Percentiles rank a stretch among this genome's conserved stretches.
phyloP scores from a whole-genome alignment of 2,329 filamentous ascomycete species.

The Tricladium varicosporioides region DNA sequence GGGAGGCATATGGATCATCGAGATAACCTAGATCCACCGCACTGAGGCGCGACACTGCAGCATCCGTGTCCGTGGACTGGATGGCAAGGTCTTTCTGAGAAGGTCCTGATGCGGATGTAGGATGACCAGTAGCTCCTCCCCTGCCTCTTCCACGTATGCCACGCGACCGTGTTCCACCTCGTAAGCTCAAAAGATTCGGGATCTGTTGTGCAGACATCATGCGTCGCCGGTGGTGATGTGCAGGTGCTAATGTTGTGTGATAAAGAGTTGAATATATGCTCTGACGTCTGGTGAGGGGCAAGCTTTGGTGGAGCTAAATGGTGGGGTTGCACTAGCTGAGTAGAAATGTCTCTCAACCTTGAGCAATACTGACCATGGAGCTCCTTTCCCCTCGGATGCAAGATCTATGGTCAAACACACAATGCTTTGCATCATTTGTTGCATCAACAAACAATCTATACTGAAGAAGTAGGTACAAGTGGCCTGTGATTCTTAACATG shows the following conservation, averaged over 20 bases:
- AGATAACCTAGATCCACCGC: conserved; percentile 85
- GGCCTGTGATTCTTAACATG: no score
- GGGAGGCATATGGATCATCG: conserved; percentile 72
- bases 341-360: no score
- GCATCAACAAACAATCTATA: no score
- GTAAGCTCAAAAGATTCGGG: conserved; percentile 69
- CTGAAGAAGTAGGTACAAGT: no score
- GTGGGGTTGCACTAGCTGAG: no score
- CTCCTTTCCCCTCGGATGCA: no score
- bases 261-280: neutral
- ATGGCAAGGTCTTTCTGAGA: conserved; percentile 68
- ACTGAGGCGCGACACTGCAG: conserved; percentile 82
- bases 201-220: conserved; percentile 72
- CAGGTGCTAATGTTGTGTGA: neutral
- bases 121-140: conserved; percentile 11
- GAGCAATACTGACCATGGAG: no score
- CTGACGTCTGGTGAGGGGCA: neutral
- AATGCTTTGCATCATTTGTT: no score
- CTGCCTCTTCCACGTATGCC: conserved; percentile 26
- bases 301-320: no score
- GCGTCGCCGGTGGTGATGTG: neutral
- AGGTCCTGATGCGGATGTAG: conserved; percentile 20
- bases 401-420: no score
- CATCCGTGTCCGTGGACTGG: conserved; percentile 89
- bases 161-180: conserved; percentile 42